phyloP scores from a whole-genome alignment of 2,329 filamentous ascomycete genomes.

The Diaporthe longicolla region DNA sequence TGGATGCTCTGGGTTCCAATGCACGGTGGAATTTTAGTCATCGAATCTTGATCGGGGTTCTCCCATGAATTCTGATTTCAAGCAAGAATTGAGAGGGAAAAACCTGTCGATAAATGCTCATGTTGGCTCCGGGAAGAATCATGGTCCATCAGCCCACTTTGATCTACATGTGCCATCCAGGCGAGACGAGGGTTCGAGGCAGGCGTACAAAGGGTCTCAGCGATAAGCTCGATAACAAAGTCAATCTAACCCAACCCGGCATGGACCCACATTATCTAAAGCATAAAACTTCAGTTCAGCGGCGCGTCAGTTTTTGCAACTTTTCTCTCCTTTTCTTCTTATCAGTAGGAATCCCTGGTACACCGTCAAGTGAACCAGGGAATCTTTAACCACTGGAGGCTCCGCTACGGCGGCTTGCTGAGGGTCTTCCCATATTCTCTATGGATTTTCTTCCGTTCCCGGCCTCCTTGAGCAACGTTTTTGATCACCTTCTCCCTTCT shows the following conservation, averaged over 20 bases:
- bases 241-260: not conserved
- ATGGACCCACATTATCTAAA: slow-evolving; percentile 2
- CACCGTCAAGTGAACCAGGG: slow-evolving; percentile 65
- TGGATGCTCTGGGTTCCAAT: not conserved
- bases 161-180: not conserved
- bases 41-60: not conserved
- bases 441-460: slow-evolving; percentile 70
- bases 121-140: not conserved
- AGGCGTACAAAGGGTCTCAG: no score
- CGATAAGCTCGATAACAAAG: slow-evolving; percentile 26
- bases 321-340: slow-evolving; percentile 52
- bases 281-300: slow-evolving; percentile 36
- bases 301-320: not conserved
- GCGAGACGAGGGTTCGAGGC: not conserved
- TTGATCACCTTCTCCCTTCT: slow-evolving; percentile 58
- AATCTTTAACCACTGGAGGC: slow-evolving; percentile 60
- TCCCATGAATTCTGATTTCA: not conserved
- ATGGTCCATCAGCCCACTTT: not conserved
- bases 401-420: slow-evolving; percentile 69
- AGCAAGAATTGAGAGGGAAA: not conserved
- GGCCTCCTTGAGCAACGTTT: slow-evolving; percentile 63
- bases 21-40: not conserved
- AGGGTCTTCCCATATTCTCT: slow-evolving; percentile 61
- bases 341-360: slow-evolving; percentile 62
- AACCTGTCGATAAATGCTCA: not conserved